These are phyloP conservation scores for Candida easanensis DNA, from an alignment of 805 yeast species.

Conservation along the genomic window DNA sequence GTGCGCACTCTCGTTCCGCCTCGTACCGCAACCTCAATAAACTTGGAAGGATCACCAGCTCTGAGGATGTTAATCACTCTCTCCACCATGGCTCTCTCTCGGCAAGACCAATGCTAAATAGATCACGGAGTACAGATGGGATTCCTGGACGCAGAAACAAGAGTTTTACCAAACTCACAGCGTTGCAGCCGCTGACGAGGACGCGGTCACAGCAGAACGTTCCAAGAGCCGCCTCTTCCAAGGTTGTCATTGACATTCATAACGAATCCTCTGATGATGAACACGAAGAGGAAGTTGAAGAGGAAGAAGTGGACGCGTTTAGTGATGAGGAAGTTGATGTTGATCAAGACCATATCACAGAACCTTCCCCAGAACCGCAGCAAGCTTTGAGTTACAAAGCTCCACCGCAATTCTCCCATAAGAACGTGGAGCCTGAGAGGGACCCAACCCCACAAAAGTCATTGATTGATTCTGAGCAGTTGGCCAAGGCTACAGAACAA, in stretches of 20 bases:
- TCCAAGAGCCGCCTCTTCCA: slow-evolving; percentile 12
- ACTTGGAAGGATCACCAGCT: slow-evolving; percentile 21
- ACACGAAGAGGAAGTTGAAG: slow-evolving; percentile 16
- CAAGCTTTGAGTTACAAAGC: slow-evolving; percentile 21
- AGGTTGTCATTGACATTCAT: slow-evolving; percentile 19
- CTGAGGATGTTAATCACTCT: slow-evolving; percentile 16
- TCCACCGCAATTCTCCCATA: slow-evolving; percentile 26
- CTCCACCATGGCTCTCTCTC: slow-evolving; percentile 6
- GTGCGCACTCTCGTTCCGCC: slow-evolving; percentile 24
- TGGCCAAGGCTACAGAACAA: slow-evolving; percentile 2
- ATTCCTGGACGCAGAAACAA: slow-evolving; percentile 15
- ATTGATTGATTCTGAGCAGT: slow-evolving; percentile 11
- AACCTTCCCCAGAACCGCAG: slow-evolving; percentile 2
- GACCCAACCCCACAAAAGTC: slow-evolving; percentile 10
- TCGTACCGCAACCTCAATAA: slow-evolving; percentile 26
- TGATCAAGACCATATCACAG: slow-evolving; percentile 2
- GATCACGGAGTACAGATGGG: slow-evolving; percentile 27
- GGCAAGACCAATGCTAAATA: slow-evolving; percentile 21
- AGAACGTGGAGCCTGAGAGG: slow-evolving; percentile 7
- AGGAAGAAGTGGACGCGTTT: slow-evolving; percentile 27
- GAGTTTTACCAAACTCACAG: slow-evolving; percentile 23
- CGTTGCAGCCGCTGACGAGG: slow-evolving; percentile 24
- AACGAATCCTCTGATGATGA: slow-evolving; percentile 15
- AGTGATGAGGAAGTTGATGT: slow-evolving; percentile 19
- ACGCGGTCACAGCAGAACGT: slow-evolving; percentile 20